Conservation (phyloP, 441 rosid species). For the Capsella rubella region DNA sequence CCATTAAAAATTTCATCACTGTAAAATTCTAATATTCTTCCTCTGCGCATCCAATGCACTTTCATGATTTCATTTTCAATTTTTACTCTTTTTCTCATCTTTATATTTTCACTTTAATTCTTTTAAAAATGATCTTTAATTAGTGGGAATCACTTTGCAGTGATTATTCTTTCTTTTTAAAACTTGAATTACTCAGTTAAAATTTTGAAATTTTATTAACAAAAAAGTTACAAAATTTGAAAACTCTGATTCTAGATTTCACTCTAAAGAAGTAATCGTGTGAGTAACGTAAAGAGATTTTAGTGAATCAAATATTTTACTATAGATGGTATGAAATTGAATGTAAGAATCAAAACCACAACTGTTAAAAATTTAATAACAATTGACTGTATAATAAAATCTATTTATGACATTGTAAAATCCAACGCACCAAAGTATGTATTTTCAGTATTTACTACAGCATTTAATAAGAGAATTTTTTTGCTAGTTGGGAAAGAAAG, state of each 20-base stretch:
- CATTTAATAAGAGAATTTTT: constrained; percentile 35
- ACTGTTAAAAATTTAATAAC: constrained; percentile 18
- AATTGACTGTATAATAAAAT: constrained; percentile 37
- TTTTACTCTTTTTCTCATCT: constrained; percentile 22
- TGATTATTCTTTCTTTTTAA: constrained; percentile 32
- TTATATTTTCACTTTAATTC: constrained; percentile 29
- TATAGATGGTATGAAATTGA: constrained; percentile 22
- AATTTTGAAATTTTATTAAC: neutral
- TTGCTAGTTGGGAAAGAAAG: neutral
- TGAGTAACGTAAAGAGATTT: constrained; percentile 26
- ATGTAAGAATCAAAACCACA: constrained; percentile 31
- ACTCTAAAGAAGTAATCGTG: constrained; percentile 19
- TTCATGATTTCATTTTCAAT: constrained; percentile 38
- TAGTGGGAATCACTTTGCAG: constrained; percentile 23
- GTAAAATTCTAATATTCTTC: neutral
- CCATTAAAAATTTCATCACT: neutral
- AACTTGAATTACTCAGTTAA: constrained; percentile 2
- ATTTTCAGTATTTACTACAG: constrained; percentile 22
- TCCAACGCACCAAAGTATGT: constrained; percentile 18
- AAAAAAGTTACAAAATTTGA: constrained; percentile 32
- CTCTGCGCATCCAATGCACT: constrained; percentile 4
- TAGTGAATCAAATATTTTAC: neutral
- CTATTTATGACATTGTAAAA: constrained; percentile 38
- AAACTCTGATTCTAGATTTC: constrained; percentile 11
- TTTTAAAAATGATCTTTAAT: constrained; percentile 39